Base-by-base conservation (phyloP, 1,139 yeast genomes). In the Geotrichum fermentans region DNA sequence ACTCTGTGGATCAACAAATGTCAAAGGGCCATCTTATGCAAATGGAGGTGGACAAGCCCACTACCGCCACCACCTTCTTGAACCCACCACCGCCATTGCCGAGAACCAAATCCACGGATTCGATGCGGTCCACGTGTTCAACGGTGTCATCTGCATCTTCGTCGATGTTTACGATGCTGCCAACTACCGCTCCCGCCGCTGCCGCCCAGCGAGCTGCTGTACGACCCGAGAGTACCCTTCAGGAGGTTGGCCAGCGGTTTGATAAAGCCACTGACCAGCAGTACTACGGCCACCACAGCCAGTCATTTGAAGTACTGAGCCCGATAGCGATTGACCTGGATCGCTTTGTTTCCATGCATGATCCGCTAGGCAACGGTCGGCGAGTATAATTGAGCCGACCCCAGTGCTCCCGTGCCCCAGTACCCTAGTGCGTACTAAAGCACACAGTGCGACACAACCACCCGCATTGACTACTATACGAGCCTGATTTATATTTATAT, bases 301-400 rank as follows among this genome's bases (percentile, higher is more conserved):
- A 26, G n/a, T 45, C 48, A 7, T 45, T 45, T 32, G 43, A 45
- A 24, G 34, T 45, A 10, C 37, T 45, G 5, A 45, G 48, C 29
- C 48, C 42, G 6, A 41, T 43, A 7, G 34, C 40, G 3, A 38
- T 43, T 30, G 35, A 43, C 41, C n/a, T 43, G 36, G 37, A 29
- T 17, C 34, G 41, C 18, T 43, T 43, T 20, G 30, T 35, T 13
- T 34, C 40, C 28, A 10, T 24, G 6, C 28, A 10, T 10, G 28
- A 24, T n/a, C n/a, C n/a, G n/a, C n/a, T n/a, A n/a, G n/a, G n/a
- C n/a, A n/a, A n/a, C n/a, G n/a, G n/a, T n/a, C n/a, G n/a, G n/a
- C n/a, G n/a, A n/a, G n/a, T n/a, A n/a, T n/a, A n/a, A n/a, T n/a
- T n/a, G n/a, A n/a, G n/a, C n/a, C n/a, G n/a, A n/a, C n/a, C n/a